Conservation (phyloP, 768 basidiomycete genomes). For the Podaxis rugospora region DNA sequence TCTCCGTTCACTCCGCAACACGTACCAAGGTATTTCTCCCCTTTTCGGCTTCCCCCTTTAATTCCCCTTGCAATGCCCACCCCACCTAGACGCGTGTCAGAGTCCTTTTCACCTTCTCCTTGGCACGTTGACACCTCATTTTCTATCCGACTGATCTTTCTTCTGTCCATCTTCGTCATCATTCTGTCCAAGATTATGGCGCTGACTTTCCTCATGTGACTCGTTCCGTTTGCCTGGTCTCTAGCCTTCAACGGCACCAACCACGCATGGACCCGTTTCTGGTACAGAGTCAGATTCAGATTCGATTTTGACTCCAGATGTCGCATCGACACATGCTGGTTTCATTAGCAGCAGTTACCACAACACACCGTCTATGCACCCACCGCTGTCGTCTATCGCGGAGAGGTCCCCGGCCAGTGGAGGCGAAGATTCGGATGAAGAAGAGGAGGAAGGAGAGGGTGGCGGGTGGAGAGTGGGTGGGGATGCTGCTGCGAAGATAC, state of each 20-base stretch:
- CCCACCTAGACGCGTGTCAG: background rate
- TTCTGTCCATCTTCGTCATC: no score
- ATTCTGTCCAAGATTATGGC: no score
- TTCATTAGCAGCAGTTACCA: constrained; percentile 1
- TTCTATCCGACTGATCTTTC: no score
- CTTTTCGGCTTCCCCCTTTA: background rate
- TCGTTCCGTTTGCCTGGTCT: constrained; percentile 7
- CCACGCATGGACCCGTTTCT: constrained; percentile 37
- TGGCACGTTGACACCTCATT: no score
- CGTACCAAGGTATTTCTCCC: constrained; percentile 39
- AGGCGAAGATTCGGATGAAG: constrained; percentile 69
- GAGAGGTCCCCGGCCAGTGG: constrained; percentile 67
- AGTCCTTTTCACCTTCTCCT: background rate
- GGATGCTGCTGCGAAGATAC: constrained; percentile 22
- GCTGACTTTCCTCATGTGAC: no score
- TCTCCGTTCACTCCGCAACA: constrained; percentile 67
- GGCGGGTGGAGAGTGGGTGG: constrained; percentile 49
- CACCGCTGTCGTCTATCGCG: constrained; percentile 71
- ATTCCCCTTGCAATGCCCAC: background rate
- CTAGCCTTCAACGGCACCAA: background rate
- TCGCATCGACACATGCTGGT: constrained; percentile 17
- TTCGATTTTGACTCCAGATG: constrained; percentile 57
- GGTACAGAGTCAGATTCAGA: constrained; percentile 89
- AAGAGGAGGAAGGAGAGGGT: constrained; percentile 51
- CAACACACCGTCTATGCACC: constrained; percentile 29